These are phyloP conservation scores for Annona squamosa DNA, from an alignment of 164 flowering plant genomes.

Conservation along the genomic window DNA sequence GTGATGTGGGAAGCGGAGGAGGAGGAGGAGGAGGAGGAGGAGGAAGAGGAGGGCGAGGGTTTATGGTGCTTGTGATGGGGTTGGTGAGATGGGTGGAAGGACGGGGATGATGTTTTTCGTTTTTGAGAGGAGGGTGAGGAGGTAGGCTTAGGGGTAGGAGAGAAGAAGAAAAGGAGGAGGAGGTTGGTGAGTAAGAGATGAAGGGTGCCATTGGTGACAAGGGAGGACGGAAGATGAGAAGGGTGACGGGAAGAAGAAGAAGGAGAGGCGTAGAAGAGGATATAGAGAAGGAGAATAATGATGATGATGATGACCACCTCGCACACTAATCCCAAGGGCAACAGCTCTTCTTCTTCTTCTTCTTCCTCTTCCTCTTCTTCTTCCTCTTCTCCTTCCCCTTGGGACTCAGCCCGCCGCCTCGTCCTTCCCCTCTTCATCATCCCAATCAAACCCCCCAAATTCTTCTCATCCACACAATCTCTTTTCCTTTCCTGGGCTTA, in stretches of 20 bases:
- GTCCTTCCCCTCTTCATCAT: background rate
- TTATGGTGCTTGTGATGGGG: conserved; percentile 10
- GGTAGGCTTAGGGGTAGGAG: conserved; percentile 31
- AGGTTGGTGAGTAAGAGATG: background rate
- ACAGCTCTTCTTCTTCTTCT: conserved; percentile 2
- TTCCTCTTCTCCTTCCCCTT: background rate
- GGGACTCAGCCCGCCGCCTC: background rate
- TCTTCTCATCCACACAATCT: too few species aligned
- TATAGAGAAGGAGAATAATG: background rate
- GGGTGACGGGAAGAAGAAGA: background rate
- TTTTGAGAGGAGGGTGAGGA: conserved; percentile 26
- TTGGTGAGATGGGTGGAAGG: background rate
- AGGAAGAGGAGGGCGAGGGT: background rate
- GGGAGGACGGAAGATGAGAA: too few species aligned
- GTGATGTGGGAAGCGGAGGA: conserved; percentile 10
- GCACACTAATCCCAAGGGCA: background rate
- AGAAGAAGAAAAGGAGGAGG: conserved; percentile 21
- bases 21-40: conserved; percentile 1
- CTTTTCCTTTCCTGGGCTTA: too few species aligned
- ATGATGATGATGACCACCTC: background rate
- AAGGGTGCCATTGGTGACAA: background rate
- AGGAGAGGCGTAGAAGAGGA: background rate
- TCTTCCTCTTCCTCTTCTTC: background rate
- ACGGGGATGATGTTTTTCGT: background rate
- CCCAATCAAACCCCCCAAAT: too few species aligned